Conservation (phyloP, 768 basidiomycete genomes). For the Mycena belliarum region DNA sequence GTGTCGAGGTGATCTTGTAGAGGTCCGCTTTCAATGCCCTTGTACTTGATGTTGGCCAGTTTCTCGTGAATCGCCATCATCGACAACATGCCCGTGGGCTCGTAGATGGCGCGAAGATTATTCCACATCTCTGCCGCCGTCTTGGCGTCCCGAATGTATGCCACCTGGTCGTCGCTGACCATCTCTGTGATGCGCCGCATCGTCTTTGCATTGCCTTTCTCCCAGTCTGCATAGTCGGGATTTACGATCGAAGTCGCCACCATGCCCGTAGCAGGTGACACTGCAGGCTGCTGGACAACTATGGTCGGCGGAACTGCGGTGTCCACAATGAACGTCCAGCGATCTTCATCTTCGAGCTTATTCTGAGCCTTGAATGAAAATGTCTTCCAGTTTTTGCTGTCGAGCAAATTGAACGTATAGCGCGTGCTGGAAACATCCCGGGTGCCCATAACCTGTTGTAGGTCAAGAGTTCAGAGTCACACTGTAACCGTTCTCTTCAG, state of each 20-base stretch:
- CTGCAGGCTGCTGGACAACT: background rate
- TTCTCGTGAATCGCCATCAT: conserved; percentile 1
- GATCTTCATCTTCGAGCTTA: background rate
- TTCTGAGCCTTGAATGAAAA: background rate
- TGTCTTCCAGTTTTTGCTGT: background rate
- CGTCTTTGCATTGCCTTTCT: background rate
- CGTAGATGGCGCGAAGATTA: background rate
- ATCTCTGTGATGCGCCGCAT: background rate
- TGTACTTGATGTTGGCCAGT: background rate
- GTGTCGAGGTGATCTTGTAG: conserved; percentile 6
- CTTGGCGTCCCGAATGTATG: background rate
- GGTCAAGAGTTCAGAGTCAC: background rate
- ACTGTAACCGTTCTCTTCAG: background rate
- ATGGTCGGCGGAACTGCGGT: background rate
- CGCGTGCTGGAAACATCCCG: background rate
- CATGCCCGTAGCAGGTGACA: background rate
- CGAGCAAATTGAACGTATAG: too few relatives aligned
- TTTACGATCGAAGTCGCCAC: background rate
- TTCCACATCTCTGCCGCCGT: conserved; percentile 1
- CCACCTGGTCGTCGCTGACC: background rate
- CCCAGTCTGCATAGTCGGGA: background rate
- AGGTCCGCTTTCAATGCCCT: background rate
- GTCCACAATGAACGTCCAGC: background rate
- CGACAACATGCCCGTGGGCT: background rate
- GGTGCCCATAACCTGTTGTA: conserved; percentile 1